These are phyloP conservation scores for Fusarium sp. DNA, from an alignment of 2,329 filamentous ascomycete species.

Conservation along the genomic window DNA sequence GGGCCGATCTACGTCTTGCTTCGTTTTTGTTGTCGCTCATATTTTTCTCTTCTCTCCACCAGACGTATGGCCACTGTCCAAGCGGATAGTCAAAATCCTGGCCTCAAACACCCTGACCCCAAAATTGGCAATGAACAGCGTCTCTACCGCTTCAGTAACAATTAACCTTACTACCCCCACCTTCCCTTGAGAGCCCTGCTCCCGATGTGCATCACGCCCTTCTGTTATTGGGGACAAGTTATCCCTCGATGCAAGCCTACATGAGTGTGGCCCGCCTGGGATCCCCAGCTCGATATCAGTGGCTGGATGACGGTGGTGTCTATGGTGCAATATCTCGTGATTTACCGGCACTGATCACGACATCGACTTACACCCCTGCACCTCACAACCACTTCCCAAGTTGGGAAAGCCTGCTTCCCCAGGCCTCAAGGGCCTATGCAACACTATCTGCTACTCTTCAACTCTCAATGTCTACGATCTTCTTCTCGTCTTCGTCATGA, in stretches of 20 bases:
- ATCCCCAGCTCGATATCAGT: conserved; percentile 41
- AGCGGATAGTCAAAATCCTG: conserved; percentile 36
- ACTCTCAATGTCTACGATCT: conserved; percentile 30
- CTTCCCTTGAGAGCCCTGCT: conserved; percentile 30
- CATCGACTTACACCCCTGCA: conserved; percentile 41
- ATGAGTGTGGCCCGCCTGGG: conserved; percentile 39
- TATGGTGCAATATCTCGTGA: conserved; percentile 75
- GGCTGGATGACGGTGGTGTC: conserved; percentile 55
- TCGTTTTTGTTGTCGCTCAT: conserved; percentile 6
- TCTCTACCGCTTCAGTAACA: conserved; percentile 19
- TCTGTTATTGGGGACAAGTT: conserved; percentile 41
- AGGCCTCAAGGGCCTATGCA: conserved; percentile 30
- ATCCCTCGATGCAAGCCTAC: conserved; percentile 36
- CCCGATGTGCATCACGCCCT: conserved; percentile 27
- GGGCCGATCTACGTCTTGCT: neutral
- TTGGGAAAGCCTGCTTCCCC: conserved; percentile 43
- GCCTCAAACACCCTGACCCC: conserved; percentile 22
- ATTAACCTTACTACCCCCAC: conserved; percentile 27
- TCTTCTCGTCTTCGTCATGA: conserved; percentile 37
- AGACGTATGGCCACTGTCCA: conserved; percentile 25
- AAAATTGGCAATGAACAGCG: conserved; percentile 29
- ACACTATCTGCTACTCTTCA: conserved; percentile 40
- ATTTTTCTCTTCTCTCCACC: conserved; percentile 11
- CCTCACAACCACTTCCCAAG: conserved; percentile 43
- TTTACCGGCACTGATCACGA: conserved; percentile 50